These are phyloP conservation scores for Tulasnella sp. DNA, from an alignment of 768 basidiomycete genomes.

Conservation along the genomic window DNA sequence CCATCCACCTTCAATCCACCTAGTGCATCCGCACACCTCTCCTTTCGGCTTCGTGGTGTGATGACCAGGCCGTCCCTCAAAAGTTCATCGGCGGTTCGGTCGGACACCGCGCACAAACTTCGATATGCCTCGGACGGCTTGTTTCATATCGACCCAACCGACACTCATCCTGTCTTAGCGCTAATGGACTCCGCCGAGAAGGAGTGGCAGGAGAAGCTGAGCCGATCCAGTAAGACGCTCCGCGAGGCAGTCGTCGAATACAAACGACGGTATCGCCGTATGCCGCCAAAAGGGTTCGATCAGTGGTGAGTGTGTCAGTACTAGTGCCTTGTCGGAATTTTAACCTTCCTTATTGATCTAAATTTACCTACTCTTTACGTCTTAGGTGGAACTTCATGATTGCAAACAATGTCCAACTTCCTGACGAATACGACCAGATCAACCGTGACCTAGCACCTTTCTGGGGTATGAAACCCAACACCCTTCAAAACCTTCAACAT, in stretches of 20 bases:
- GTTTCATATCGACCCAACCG: constrained; percentile 29
- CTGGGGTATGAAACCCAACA: constrained; percentile 33
- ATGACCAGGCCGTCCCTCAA: too few relatives aligned
- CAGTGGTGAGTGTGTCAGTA: constrained; percentile 28
- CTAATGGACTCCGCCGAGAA: constrained; percentile 32
- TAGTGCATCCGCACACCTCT: too few relatives aligned
- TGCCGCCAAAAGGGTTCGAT: constrained; percentile 37
- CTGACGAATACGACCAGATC: constrained; percentile 48
- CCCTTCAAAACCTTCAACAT: neutral
- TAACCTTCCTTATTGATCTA: neutral
- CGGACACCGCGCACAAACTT: too few relatives aligned
- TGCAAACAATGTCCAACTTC: constrained; percentile 37
- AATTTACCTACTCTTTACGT: neutral
- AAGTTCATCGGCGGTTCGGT: too few relatives aligned
- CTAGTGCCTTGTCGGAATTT: neutral
- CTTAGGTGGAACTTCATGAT: constrained; percentile 41
- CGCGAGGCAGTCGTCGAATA: constrained; percentile 34
- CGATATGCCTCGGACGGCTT: constrained; percentile 27
- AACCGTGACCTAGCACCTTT: constrained; percentile 35
- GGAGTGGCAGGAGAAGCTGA: constrained; percentile 31
- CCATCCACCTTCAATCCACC: too few relatives aligned
- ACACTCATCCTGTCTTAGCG: constrained; percentile 37
- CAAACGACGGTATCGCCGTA: constrained; percentile 27
- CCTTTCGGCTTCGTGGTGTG: too few relatives aligned
- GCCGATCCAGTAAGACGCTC: constrained; percentile 31